Evolutionary conservation across 495 filamentous ascomycete genomes (phyloP).

Genomic region (Parmelia sp.): DNA sequence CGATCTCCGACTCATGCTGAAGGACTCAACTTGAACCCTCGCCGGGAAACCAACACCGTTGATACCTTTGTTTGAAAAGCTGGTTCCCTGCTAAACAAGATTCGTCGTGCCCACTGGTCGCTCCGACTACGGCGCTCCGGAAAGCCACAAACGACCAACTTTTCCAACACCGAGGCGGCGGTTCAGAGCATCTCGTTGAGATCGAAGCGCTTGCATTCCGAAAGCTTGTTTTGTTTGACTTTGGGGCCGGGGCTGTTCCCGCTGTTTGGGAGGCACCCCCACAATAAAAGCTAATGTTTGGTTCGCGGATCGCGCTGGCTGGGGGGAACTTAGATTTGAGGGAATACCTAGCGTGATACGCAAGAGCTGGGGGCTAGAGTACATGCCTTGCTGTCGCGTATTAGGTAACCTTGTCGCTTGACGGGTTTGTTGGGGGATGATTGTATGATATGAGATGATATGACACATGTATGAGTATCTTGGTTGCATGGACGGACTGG

Average conservation of each 20-base stretch:
- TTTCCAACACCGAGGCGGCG: neutral
- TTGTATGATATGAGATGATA: constrained; percentile 1
- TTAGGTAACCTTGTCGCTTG: neutral
- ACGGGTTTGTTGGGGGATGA: neutral
- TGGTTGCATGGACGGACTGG: neutral
- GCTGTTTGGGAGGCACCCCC: too few relatives aligned
- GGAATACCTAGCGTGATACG: too few relatives aligned
- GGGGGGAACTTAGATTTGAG: too few relatives aligned
- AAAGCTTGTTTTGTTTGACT: neutral
- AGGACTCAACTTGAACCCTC: neutral
- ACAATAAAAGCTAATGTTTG: too few relatives aligned
- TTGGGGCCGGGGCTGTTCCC: too few relatives aligned
- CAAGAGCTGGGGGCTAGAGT: too few relatives aligned
- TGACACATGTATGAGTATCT: neutral
- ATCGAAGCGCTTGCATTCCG: neutral
- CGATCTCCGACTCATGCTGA: neutral
- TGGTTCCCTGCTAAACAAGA: too few relatives aligned
- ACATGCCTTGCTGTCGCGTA: neutral
- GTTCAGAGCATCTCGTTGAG: neutral
- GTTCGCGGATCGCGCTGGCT: too few relatives aligned
- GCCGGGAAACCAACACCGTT: neutral
- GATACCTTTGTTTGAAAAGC: too few relatives aligned
- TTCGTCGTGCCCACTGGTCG: too few relatives aligned
- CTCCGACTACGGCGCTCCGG: too few relatives aligned
- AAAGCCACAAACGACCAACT: constrained; percentile 1